A percentile compares a stretch with the other conserved stretches of the same genome.
Evolutionary conservation across 179 eudicot species (phyloP).

Genomic region (Spergularia azorica): DNA sequence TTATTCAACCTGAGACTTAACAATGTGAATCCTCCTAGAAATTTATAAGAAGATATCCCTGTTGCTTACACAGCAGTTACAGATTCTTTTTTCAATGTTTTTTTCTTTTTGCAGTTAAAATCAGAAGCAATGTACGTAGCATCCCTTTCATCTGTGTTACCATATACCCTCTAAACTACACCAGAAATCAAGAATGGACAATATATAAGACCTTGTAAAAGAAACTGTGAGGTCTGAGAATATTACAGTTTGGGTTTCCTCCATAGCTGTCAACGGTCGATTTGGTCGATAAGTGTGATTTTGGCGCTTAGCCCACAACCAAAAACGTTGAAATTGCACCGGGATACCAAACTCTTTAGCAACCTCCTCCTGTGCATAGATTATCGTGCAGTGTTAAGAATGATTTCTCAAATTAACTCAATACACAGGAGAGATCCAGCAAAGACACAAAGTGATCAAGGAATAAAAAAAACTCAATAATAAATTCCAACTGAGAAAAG

Average conservation of each 20-base stretch:
- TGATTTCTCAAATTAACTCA: not conserved
- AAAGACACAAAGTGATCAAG: not conserved
- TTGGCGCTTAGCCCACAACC: constrained; percentile 91
- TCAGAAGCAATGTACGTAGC: not conserved
- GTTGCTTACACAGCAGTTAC: too few species aligned
- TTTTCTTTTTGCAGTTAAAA: not conserved
- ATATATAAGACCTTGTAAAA: not conserved
- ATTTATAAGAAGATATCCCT: too few species aligned
- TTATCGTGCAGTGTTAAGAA: constrained; percentile 4
- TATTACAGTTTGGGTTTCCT: constrained; percentile 70
- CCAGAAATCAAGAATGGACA: not conserved
- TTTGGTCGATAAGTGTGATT: constrained; percentile 82
- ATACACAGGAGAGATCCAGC: not conserved
- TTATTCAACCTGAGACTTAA: not conserved
- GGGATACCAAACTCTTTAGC: constrained; percentile 78
- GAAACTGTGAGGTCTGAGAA: not conserved
- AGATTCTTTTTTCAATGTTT: too few species aligned
- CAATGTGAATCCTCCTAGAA: not conserved
- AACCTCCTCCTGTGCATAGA: constrained; percentile 70
- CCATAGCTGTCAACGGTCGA: constrained; percentile 62
- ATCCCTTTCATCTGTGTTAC: not conserved
- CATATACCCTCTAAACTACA: not conserved
- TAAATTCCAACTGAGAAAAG: not conserved
- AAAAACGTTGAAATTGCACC: constrained; percentile 73
- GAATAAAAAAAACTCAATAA: not conserved